Percentiles rank a stretch among this genome's conserved stretches.
These are phyloP conservation scores for Mycena amicta DNA, from an alignment of 768 basidiomycete genomes.

Conservation along the genomic window DNA sequence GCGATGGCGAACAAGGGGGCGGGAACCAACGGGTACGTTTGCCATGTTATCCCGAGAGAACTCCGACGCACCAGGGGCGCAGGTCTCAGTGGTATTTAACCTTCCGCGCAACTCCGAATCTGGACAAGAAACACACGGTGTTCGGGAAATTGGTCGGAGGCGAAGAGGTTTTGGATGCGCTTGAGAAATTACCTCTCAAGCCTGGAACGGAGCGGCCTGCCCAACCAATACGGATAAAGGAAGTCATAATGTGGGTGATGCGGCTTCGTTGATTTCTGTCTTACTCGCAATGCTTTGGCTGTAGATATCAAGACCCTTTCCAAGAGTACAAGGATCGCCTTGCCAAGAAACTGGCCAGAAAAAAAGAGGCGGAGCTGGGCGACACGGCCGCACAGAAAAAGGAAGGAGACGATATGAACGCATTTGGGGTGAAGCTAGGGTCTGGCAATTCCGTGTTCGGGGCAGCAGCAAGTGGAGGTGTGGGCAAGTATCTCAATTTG, in stretches of 20 bases:
- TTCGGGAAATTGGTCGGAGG: slow-evolving; percentile 98
- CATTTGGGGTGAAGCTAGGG: slow-evolving; percentile 89
- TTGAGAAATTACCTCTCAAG: slow-evolving; percentile 82
- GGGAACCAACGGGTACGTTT: slow-evolving; percentile 83
- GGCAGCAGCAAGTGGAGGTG: slow-evolving; percentile 45
- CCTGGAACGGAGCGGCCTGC: slow-evolving; percentile 85
- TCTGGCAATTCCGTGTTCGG: slow-evolving; percentile 36
- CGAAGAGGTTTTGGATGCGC: slow-evolving; percentile 81
- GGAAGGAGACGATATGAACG: slow-evolving; percentile 72
- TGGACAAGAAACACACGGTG: slow-evolving; percentile 94
- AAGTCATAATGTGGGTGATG: slow-evolving; percentile 76
- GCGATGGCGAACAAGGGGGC: slow-evolving; percentile 97
- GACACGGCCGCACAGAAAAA: slow-evolving; percentile 49
- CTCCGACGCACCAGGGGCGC: slow-evolving; percentile 14
- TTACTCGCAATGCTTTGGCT: neutral
- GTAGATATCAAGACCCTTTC: slow-evolving; percentile 92
- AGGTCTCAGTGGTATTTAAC: slow-evolving; percentile 96
- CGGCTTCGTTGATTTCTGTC: neutral
- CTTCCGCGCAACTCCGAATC: slow-evolving; percentile 78
- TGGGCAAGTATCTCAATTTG: slow-evolving; percentile 79
- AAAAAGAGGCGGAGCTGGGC: slow-evolving; percentile 44
- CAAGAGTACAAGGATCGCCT: slow-evolving; percentile 88
- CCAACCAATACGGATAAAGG: slow-evolving; percentile 83
- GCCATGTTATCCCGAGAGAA: too few species aligned
- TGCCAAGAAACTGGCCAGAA: slow-evolving; percentile 72